Evolutionary conservation across 176 grass and related monocot genomes (phyloP).

Genomic region (Pontederia crassipes): DNA sequence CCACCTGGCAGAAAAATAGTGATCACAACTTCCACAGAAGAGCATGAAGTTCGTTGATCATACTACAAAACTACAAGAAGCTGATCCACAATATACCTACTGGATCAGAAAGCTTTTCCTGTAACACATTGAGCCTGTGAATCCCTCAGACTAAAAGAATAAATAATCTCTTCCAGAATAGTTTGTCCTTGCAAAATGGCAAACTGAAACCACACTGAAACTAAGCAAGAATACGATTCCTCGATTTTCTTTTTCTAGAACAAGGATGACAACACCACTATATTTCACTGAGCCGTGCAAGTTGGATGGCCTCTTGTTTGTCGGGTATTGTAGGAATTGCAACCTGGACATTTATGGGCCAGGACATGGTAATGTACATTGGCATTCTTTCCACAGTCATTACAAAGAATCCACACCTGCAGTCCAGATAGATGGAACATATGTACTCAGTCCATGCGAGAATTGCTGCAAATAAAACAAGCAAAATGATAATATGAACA

Average conservation of each 20-base stretch:
- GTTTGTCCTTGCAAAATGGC: no score
- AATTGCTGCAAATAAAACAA: not conserved
- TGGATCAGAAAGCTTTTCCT: no score
- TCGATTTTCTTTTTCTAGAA: not conserved
- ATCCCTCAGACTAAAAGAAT: no score
- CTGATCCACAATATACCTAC: no score
- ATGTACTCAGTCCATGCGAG: not conserved
- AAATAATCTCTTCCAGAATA: no score
- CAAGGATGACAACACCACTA: not conserved
- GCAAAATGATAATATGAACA: not conserved
- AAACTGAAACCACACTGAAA: not conserved
- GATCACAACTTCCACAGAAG: no score
- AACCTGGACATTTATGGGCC: constrained; percentile 64
- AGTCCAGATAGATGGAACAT: constrained; percentile 14
- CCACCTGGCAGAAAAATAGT: no score
- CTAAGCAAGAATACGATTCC: not conserved
- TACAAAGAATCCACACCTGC: constrained; percentile 84
- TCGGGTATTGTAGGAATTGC: constrained; percentile 72
- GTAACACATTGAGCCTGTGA: no score
- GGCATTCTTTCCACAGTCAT: constrained; percentile 56
- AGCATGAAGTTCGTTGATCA: no score
- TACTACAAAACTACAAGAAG: no score
- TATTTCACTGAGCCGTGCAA: not conserved
- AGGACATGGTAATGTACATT: constrained; percentile 61
- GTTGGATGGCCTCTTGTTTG: constrained; percentile 38